These are phyloP conservation scores for Zizania latifolia DNA, from an alignment of 176 grass and related monocot species.

Conservation along the genomic window DNA sequence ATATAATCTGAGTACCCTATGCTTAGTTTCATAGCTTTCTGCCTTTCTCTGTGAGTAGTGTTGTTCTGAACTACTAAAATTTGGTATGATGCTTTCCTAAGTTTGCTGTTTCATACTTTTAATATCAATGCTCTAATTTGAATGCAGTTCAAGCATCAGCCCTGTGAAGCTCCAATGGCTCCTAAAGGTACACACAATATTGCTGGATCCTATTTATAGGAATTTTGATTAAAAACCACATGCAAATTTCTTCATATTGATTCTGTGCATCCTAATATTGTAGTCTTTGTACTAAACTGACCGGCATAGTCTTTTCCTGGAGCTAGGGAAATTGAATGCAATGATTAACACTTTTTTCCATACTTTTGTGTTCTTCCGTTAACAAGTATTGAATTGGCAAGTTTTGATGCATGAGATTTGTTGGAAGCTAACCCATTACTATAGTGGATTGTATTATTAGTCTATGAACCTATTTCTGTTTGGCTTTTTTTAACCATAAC, in stretches of 20 bases:
- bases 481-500: background rate
- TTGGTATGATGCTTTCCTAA: background rate
- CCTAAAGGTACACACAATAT: slow-evolving; percentile 31
- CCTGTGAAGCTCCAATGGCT: slow-evolving; percentile 33
- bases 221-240: background rate
- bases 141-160: slow-evolving; percentile 7
- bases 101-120: background rate
- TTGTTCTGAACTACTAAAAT: background rate
- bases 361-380: background rate
- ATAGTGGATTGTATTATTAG: background rate
- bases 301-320: background rate
- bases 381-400: background rate
- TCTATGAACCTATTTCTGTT: background rate
- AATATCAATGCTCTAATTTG: background rate
- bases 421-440: background rate
- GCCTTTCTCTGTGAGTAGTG: background rate
- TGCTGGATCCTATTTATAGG: background rate
- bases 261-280: background rate
- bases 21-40: background rate
- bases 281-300: background rate
- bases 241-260: background rate
- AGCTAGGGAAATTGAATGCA: background rate
- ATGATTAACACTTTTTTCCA: background rate
- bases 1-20: background rate
- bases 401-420: background rate